These are phyloP conservation scores for Lepraria neglecta DNA, from an alignment of 495 filamentous ascomycete genomes.

Conservation along the genomic window DNA sequence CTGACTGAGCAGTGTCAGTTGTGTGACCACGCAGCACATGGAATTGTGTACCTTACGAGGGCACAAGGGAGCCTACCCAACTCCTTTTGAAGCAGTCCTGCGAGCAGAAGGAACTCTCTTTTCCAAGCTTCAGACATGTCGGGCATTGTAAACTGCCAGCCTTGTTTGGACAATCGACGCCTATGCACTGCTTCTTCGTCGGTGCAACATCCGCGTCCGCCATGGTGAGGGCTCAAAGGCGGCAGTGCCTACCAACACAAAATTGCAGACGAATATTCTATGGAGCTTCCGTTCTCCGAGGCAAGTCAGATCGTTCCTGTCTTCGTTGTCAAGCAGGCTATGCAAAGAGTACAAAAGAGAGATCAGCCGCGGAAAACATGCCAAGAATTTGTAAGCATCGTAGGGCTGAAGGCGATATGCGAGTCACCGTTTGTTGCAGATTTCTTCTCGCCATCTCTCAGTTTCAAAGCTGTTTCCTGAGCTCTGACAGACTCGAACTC, in stretches of 20 bases:
- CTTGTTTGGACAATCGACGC: slow-evolving; percentile 75
- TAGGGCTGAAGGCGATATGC: slow-evolving; percentile 5
- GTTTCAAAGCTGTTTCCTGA: not conserved
- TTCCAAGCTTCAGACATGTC: slow-evolving; percentile 83
- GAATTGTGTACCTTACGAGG: slow-evolving; percentile 31
- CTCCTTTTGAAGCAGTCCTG: slow-evolving; percentile 98
- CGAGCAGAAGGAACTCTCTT: slow-evolving; percentile 92
- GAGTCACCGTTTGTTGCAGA: not conserved
- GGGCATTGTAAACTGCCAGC: slow-evolving; percentile 85
- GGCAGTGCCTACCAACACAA: too few relatives aligned
- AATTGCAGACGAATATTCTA: too few relatives aligned
- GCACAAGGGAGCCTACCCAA: slow-evolving; percentile 64
- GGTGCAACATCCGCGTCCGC: slow-evolving; percentile 18
- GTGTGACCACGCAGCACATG: slow-evolving; percentile 12
- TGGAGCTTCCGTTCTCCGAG: too few relatives aligned
- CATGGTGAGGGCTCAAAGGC: slow-evolving; percentile 13
- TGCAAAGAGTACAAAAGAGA: too few relatives aligned
- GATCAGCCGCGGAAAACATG: too few relatives aligned
- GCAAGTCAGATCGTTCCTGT: not conserved
- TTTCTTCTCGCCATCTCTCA: not conserved
- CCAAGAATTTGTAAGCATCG: not conserved
- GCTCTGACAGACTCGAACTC: not conserved
- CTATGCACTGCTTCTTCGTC: slow-evolving; percentile 49
- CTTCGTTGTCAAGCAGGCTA: too few relatives aligned
- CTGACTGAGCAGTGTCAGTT: slow-evolving; percentile 48